Percentiles rank a stretch among this genome's conserved stretches.
These are phyloP conservation scores for Cymbidium sinense DNA, from an alignment of 106 monocot genomes.

Conservation along the genomic window DNA sequence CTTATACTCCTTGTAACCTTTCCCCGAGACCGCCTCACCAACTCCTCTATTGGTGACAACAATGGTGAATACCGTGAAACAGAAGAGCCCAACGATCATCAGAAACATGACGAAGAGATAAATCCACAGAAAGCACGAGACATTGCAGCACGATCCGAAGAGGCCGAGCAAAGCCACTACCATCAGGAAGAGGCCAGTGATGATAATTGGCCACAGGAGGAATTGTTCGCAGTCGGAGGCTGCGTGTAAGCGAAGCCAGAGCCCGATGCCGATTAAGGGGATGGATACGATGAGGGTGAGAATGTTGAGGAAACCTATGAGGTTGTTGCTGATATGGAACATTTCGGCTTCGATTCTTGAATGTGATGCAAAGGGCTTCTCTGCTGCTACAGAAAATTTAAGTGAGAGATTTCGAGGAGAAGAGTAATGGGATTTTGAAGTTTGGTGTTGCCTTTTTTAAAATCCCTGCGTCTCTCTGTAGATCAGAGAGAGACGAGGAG, in stretches of 20 bases:
- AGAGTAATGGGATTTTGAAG: no score
- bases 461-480: no score
- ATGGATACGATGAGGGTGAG: constrained; percentile 28
- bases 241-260: constrained; percentile 16
- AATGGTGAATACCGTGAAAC: constrained; percentile 25
- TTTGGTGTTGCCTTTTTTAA: no score
- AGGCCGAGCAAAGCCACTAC: constrained; percentile 32
- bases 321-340: constrained; percentile 33
- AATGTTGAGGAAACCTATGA: constrained; percentile 26
- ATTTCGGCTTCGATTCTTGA: constrained; percentile 6
- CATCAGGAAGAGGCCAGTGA: constrained; percentile 23
- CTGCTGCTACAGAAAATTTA: no score
- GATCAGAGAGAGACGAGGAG: no score
- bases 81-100: constrained; percentile 25
- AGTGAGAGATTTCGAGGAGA: no score
- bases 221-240: constrained; percentile 27
- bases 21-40: constrained; percentile 17
- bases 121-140: constrained; percentile 30
- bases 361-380: no score
- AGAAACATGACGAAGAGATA: constrained; percentile 52
- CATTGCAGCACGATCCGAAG: constrained; percentile 39
- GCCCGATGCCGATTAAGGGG: constrained; percentile 29
- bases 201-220: constrained; percentile 18
- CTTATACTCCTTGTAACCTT: constrained; percentile 26
- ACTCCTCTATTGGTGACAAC: constrained; percentile 27